phyloP scores from a whole-genome alignment of 1,284 basidiomycete genomes.

The Rhodotorula sp. region DNA sequence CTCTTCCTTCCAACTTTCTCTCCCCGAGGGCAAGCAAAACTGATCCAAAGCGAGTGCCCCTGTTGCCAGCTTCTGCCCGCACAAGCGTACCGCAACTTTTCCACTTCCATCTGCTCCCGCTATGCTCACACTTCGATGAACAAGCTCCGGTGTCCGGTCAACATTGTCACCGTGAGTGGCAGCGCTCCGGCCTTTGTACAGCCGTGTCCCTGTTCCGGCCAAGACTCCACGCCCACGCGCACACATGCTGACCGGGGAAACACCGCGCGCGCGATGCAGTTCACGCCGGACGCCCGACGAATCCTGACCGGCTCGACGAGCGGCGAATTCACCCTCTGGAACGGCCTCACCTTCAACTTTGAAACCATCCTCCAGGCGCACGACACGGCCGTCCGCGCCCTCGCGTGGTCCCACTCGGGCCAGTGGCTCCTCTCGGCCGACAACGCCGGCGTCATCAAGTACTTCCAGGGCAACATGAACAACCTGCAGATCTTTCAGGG shows the following conservation, averaged over 20 bases:
- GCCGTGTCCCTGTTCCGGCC: too few relatives aligned
- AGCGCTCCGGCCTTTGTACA: neutral
- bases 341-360: constrained; percentile 98
- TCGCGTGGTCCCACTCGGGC: constrained; percentile 87
- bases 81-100: constrained; percentile 83
- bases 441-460: constrained; percentile 92
- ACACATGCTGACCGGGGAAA: neutral
- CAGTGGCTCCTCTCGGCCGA: constrained; percentile 88
- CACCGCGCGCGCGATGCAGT: too few relatives aligned
- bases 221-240: too few relatives aligned
- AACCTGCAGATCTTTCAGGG: constrained; percentile 91
- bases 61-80: constrained; percentile 75
- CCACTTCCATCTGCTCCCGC: constrained; percentile 88
- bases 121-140: constrained; percentile 98
- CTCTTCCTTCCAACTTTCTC: neutral
- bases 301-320: constrained; percentile 92
- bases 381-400: constrained; percentile 85
- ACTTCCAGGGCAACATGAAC: constrained; percentile 98
- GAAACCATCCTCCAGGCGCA: constrained; percentile 98
- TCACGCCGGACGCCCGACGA: constrained; percentile 92
- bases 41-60: neutral
- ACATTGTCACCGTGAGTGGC: constrained; percentile 63
- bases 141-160: constrained; percentile 95
- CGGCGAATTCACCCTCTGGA: constrained; percentile 98
- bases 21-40: neutral